These are phyloP conservation scores for Mycena belliarum DNA, from an alignment of 768 basidiomycete species.

Conservation along the genomic window DNA sequence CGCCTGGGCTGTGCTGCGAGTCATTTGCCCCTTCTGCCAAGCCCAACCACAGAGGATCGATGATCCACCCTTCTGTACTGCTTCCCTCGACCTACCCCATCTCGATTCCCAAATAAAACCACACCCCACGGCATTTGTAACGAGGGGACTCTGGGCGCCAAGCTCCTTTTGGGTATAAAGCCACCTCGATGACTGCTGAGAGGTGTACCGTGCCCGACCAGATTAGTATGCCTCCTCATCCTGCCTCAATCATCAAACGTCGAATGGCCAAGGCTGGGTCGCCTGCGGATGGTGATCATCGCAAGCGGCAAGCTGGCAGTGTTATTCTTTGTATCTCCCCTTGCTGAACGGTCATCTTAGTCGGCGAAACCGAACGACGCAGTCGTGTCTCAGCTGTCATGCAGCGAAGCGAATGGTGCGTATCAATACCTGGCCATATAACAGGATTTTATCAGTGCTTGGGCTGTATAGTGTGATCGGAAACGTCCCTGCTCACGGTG, in stretches of 20 bases:
- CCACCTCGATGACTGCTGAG: background rate
- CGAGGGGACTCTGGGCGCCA: conserved; percentile 10
- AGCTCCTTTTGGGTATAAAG: conserved; percentile 8
- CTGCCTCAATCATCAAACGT: conserved; percentile 20
- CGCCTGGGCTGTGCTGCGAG: background rate
- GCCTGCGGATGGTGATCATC: conserved; percentile 51
- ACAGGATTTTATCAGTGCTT: conserved; percentile 11
- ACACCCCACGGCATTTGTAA: conserved; percentile 2
- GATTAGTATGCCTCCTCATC: conserved; percentile 3
- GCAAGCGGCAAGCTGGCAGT: conserved; percentile 48
- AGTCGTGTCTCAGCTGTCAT: conserved; percentile 74
- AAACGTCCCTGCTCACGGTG: conserved; percentile 53
- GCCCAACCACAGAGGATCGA: background rate
- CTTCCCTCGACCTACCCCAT: background rate
- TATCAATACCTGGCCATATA: background rate
- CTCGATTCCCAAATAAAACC: conserved; percentile 9
- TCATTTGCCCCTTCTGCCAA: conserved; percentile 11
- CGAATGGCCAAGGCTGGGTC: conserved; percentile 28
- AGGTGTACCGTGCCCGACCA: background rate
- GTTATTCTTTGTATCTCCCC: conserved; percentile 8
- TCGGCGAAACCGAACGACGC: conserved; percentile 71
- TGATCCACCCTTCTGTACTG: background rate
- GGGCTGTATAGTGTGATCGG: conserved; percentile 45
- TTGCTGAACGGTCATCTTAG: conserved; percentile 24
- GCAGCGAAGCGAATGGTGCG: conserved; percentile 73